Evolutionary conservation across 2,329 filamentous ascomycete genomes (phyloP).

Genomic region (Blastomyces gilchristii): DNA sequence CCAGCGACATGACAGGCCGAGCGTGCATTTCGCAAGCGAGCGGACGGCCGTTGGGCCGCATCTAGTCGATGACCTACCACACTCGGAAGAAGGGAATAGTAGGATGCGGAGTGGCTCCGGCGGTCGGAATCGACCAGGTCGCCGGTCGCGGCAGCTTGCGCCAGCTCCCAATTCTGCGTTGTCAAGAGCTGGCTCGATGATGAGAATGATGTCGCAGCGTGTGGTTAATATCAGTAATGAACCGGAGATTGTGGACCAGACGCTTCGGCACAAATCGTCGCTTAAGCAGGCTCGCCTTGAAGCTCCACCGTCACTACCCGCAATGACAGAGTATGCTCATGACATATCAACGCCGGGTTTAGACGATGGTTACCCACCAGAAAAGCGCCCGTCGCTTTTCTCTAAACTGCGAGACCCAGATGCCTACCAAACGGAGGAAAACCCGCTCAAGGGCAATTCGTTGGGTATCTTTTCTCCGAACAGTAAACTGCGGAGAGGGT

Average conservation of each 20-base stretch:
- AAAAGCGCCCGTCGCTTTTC: constrained; percentile 26
- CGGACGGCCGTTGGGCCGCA: constrained; percentile 33
- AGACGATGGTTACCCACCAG: constrained; percentile 28
- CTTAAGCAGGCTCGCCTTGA: constrained; percentile 39
- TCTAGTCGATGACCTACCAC: constrained; percentile 50
- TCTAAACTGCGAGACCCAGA: constrained; percentile 5
- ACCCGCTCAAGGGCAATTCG: constrained; percentile 77
- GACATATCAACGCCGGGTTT: constrained; percentile 31
- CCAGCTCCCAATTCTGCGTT: constrained; percentile 54
- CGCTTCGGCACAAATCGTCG: constrained; percentile 52
- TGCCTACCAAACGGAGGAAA: constrained; percentile 42
- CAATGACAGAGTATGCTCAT: constrained; percentile 37
- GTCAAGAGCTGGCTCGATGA: constrained; percentile 61
- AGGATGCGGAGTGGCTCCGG: constrained; percentile 48
- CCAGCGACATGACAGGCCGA: constrained; percentile 41
- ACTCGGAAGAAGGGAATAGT: constrained; percentile 49
- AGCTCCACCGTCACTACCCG: constrained; percentile 42
- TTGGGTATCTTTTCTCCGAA: constrained; percentile 75
- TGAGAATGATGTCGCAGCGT: constrained; percentile 85
- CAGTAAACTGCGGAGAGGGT: constrained; percentile 58
- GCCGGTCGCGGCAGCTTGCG: constrained; percentile 47
- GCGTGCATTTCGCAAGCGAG: constrained; percentile 43
- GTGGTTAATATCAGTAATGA: constrained; percentile 97
- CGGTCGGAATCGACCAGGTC: constrained; percentile 11
- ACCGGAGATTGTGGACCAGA: constrained; percentile 67